phyloP scores from a whole-genome alignment of 2,329 filamentous ascomycete species.

The Ophiosphaerella herpotricha region DNA sequence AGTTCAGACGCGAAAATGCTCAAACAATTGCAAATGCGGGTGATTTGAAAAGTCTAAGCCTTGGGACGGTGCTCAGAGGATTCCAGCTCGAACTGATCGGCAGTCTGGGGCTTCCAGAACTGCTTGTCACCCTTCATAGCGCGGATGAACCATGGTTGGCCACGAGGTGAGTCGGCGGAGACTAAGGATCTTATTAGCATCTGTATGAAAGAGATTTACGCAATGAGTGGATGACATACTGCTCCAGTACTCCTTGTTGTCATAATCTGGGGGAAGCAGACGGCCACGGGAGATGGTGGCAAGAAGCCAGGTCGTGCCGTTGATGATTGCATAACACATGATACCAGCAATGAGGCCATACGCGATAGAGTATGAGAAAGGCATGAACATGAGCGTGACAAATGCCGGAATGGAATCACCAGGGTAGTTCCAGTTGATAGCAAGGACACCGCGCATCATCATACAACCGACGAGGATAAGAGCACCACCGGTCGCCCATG shows the following conservation, averaged over 20 bases:
- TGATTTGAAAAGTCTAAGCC: background rate
- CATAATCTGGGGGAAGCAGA: slow-evolving; percentile 30
- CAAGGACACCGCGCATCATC: slow-evolving; percentile 77
- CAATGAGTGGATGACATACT: slow-evolving; percentile 17
- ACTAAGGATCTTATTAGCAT: slow-evolving; percentile 14
- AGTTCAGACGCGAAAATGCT: too few relatives aligned
- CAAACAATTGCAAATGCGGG: background rate
- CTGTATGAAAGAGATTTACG: background rate
- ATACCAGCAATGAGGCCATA: slow-evolving; percentile 85
- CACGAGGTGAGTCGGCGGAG: slow-evolving; percentile 24
- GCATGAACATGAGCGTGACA: slow-evolving; percentile 82
- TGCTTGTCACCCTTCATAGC: slow-evolving; percentile 27
- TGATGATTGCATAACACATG: slow-evolving; percentile 75
- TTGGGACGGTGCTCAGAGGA: slow-evolving; percentile 17
- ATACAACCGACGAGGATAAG: slow-evolving; percentile 82
- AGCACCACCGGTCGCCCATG: slow-evolving; percentile 89
- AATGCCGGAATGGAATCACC: slow-evolving; percentile 85
- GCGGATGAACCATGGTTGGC: slow-evolving; percentile 34
- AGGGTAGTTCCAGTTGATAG: slow-evolving; percentile 85
- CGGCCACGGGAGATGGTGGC: slow-evolving; percentile 19
- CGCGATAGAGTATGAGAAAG: slow-evolving; percentile 86
- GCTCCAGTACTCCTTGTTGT: slow-evolving; percentile 37
- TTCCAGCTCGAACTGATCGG: slow-evolving; percentile 30
- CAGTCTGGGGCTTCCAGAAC: slow-evolving; percentile 26
- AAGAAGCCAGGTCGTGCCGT: slow-evolving; percentile 63